Evolutionary conservation across 2,329 filamentous ascomycete species (phyloP).

Genomic region (Claviceps paspali): DNA sequence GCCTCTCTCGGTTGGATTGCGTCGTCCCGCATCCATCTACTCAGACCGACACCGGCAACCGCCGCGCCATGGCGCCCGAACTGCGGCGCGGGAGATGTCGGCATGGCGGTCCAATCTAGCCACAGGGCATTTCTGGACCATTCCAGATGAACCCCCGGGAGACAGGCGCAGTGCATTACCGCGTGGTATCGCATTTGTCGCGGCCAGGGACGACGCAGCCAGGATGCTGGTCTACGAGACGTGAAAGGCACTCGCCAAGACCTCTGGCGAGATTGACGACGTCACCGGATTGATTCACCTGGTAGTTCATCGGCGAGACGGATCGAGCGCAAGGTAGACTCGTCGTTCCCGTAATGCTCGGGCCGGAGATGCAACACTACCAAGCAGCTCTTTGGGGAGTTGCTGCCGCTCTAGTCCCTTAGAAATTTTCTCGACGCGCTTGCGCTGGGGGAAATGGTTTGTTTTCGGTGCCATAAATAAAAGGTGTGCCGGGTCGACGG

Average conservation of each 20-base stretch:
- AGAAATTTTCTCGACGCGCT: constrained; percentile 48
- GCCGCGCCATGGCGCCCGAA: constrained; percentile 35
- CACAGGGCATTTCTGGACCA: constrained; percentile 23
- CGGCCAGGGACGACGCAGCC: constrained; percentile 23
- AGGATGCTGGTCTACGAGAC: constrained; percentile 31
- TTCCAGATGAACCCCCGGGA: constrained; percentile 20
- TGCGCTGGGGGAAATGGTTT: constrained; percentile 25
- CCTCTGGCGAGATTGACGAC: constrained; percentile 40
- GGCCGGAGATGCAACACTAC: constrained; percentile 53
- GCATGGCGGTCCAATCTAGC: constrained; percentile 20
- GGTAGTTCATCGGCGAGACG: constrained; percentile 41
- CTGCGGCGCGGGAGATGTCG: constrained; percentile 25
- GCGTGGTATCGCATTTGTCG: constrained; percentile 22
- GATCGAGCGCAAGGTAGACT: constrained; percentile 41
- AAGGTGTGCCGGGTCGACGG: no score
- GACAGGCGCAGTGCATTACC: constrained; percentile 19
- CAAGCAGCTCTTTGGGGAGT: constrained; percentile 34
- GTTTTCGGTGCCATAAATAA: no score
- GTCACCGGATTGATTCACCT: constrained; percentile 36
- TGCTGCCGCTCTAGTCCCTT: constrained; percentile 19
- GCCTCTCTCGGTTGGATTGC: constrained; percentile 32
- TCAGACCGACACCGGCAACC: constrained; percentile 33
- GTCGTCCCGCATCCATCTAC: constrained; percentile 17
- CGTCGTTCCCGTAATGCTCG: constrained; percentile 41
- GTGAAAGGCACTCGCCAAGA: constrained; percentile 40